These are phyloP conservation scores for Neocatenulostroma microsporum DNA, from an alignment of 2,329 filamentous ascomycete genomes.

Conservation along the genomic window DNA sequence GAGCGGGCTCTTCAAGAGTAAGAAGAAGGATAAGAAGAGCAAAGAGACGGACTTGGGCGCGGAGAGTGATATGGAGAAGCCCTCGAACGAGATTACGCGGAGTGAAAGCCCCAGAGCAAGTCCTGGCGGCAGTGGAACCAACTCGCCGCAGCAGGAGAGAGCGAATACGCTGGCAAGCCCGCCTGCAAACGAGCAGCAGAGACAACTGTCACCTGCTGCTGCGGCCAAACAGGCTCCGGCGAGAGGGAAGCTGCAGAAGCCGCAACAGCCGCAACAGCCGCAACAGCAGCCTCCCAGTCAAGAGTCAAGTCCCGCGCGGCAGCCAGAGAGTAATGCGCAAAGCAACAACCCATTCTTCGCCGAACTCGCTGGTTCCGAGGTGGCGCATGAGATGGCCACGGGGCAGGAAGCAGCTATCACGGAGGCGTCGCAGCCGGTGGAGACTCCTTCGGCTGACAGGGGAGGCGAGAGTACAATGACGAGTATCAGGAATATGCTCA, in stretches of 20 bases:
- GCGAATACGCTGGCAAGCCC: slow-evolving; percentile 2
- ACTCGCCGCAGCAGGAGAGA: slow-evolving; percentile 17
- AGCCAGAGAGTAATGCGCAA: too few species aligned
- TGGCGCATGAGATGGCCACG: slow-evolving; percentile 34
- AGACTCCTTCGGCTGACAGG: slow-evolving; percentile 5
- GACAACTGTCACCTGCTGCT: too few species aligned
- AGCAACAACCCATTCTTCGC: slow-evolving; percentile 22
- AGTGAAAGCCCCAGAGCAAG: slow-evolving; percentile 18
- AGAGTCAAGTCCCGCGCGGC: slow-evolving; percentile 6
- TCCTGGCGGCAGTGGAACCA: slow-evolving; percentile 16
- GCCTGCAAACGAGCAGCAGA: slow-evolving; percentile 6
- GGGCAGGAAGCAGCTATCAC: slow-evolving; percentile 31
- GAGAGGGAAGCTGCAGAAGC: slow-evolving; percentile 21
- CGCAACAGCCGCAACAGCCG: too few species aligned
- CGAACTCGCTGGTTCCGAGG: slow-evolving; percentile 32
- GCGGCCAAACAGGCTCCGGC: slow-evolving; percentile 5
- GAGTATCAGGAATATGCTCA: slow-evolving; percentile 39
- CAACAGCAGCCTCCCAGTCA: slow-evolving; percentile 7
- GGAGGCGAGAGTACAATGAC: slow-evolving; percentile 18
- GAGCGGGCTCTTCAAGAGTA: slow-evolving; percentile 60
- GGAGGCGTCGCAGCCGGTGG: slow-evolving; percentile 4
- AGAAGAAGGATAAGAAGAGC: slow-evolving; percentile 58
- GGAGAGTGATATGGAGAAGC: slow-evolving; percentile 25
- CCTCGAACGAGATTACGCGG: slow-evolving; percentile 20
- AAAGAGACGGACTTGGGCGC: slow-evolving; percentile 39